These are phyloP conservation scores for Liquidambar formosana DNA, from an alignment of 164 flowering plant species.

Conservation along the genomic window DNA sequence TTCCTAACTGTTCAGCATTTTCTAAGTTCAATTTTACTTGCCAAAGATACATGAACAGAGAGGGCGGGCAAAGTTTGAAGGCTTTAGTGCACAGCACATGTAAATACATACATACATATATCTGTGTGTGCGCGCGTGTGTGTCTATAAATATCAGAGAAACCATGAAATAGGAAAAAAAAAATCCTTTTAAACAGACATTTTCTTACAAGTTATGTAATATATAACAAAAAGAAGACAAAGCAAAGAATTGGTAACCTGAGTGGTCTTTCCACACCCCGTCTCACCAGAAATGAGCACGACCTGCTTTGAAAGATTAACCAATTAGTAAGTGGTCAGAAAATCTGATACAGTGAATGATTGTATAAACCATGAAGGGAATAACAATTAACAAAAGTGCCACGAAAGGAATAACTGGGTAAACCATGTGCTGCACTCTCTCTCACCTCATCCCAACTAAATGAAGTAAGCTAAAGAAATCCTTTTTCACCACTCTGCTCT, in stretches of 20 bases:
- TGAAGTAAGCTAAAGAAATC: not conserved
- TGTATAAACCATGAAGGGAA: not conserved
- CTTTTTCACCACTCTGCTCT: not conserved
- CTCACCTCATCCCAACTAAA: not conserved
- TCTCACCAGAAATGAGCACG: conserved; percentile 93
- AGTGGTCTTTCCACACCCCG: conserved; percentile 99
- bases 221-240: conserved; percentile 9
- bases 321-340: conserved; percentile 6
- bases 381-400: no score
- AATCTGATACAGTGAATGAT: not conserved
- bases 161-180: not conserved
- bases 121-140: not conserved
- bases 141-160: not conserved
- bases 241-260: conserved; percentile 60
- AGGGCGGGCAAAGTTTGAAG: not conserved
- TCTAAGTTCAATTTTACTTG: not conserved
- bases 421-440: no score
- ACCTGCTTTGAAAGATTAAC: conserved; percentile 53
- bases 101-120: not conserved
- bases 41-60: not conserved
- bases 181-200: not conserved
- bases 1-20: not conserved
- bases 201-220: not conserved
- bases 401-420: no score
- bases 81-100: not conserved